These are phyloP conservation scores for Barnettozyma sp. DNA, from an alignment of 805 yeast species.

Conservation along the genomic window DNA sequence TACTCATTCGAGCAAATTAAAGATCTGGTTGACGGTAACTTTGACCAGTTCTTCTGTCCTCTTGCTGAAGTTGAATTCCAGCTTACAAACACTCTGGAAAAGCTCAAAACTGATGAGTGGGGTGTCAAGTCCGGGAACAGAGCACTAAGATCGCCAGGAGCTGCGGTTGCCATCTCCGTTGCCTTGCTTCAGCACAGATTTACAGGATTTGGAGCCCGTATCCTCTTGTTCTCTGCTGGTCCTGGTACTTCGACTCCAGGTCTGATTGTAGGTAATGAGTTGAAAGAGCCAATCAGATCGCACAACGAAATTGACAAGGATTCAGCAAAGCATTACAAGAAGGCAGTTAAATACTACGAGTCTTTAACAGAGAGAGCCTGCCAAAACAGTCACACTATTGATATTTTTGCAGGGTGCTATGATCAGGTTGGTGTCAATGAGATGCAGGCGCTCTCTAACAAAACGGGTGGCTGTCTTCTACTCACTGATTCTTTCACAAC, in stretches of 20 bases:
- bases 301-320: conserved; percentile 96
- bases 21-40: conserved; percentile 44
- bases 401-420: conserved; percentile 90
- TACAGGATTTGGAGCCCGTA: conserved; percentile 81
- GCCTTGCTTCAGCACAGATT: conserved; percentile 74
- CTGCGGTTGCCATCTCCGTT: conserved; percentile 82
- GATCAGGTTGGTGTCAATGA: conserved; percentile 95
- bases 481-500: conserved; percentile 92
- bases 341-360: conserved; percentile 79
- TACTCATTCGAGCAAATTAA: conserved; percentile 49
- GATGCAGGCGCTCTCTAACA: conserved; percentile 79
- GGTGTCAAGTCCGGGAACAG: conserved; percentile 76
- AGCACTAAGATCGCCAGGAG: conserved; percentile 87
- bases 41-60: conserved; percentile 65
- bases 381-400: conserved; percentile 70
- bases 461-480: conserved; percentile 85
- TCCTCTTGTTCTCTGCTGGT: conserved; percentile 88
- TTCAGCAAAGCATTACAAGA: conserved; percentile 77
- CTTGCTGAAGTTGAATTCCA: conserved; percentile 76
- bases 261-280: conserved; percentile 80
- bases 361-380: conserved; percentile 66
- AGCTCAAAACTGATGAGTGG: conserved; percentile 81
- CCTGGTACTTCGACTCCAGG: conserved; percentile 96
- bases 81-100: conserved; percentile 71
- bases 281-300: conserved; percentile 94